Evolutionary conservation across 306 rosid species (phyloP).

Genomic region (Neltuma alba): DNA sequence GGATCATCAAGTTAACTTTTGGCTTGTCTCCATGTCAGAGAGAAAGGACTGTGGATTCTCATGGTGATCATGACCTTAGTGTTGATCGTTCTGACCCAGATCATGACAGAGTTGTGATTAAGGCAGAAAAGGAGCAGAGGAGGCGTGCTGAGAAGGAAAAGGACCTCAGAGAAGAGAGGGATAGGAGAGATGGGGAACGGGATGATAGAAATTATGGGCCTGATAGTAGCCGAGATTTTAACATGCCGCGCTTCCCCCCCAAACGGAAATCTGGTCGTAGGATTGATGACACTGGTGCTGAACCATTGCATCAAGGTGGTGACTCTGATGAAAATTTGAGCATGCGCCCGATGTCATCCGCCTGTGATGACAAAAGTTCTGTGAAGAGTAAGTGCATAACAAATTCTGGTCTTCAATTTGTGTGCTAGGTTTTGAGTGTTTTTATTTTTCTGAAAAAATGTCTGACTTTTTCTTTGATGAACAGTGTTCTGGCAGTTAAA

Average conservation of each 20-base stretch:
- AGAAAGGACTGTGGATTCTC: constrained; percentile 67
- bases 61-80: constrained; percentile 79
- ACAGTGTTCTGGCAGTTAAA: constrained; percentile 19
- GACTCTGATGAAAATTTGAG: constrained; percentile 79
- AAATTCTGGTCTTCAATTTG: constrained; percentile 31
- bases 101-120: constrained; percentile 67
- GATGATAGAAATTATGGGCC: constrained; percentile 85
- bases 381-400: constrained; percentile 71
- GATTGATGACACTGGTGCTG: constrained; percentile 74
- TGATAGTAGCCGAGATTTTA: constrained; percentile 62
- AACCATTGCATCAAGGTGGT: constrained; percentile 51
- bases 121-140: constrained; percentile 79
- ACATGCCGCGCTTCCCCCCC: constrained; percentile 59
- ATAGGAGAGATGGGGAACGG: constrained; percentile 70
- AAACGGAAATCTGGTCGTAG: constrained; percentile 68
- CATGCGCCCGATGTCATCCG: constrained; percentile 64
- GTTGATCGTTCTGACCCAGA: constrained; percentile 89
- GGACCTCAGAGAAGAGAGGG: constrained; percentile 84
- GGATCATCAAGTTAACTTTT: constrained; percentile 39
- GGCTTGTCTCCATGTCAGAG: constrained; percentile 59
- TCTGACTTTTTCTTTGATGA: constrained; percentile 17
- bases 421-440: constrained; percentile 3
- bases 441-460: background rate
- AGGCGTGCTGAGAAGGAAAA: constrained; percentile 85
- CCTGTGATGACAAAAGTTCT: constrained; percentile 70